Conservation (phyloP, 805 yeast genomes). For the Lipomyces sp. region DNA sequence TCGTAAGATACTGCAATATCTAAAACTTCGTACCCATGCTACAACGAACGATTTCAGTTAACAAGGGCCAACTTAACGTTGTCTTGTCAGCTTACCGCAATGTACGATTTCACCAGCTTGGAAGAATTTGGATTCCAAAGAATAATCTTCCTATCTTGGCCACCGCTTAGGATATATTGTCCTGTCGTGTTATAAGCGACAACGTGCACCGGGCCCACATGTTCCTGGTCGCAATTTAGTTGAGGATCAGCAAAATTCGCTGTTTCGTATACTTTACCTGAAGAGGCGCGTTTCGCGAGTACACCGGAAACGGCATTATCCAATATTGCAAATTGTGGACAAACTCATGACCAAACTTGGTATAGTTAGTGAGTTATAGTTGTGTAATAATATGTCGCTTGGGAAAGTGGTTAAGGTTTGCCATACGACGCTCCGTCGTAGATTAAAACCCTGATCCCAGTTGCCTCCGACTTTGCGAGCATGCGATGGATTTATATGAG, state of each 20-base stretch:
- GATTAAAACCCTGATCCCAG: too few relatives aligned
- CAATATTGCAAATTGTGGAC: not conserved
- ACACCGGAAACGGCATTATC: conserved; percentile 1
- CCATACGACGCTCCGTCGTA: too few relatives aligned
- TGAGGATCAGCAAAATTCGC: not conserved
- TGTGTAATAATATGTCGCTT: too few relatives aligned
- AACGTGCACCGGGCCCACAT: conserved; percentile 40
- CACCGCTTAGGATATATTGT: conserved; percentile 42
- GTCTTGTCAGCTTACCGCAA: conserved; percentile 14
- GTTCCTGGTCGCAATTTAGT: conserved; percentile 17
- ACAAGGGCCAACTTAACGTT: not conserved
- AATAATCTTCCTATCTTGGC: conserved; percentile 41
- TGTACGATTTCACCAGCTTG: conserved; percentile 35
- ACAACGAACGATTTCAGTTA: not conserved
- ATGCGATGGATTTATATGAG: too few relatives aligned
- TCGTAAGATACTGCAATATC: conserved; percentile 41
- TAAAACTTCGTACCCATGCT: conserved; percentile 44
- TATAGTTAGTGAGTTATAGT: too few relatives aligned
- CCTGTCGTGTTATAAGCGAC: conserved; percentile 41
- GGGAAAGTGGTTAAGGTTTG: not conserved
- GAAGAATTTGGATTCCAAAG: conserved; percentile 43
- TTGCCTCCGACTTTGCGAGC: too few relatives aligned
- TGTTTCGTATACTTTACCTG: not conserved
- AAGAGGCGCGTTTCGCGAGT: not conserved
- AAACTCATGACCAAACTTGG: not conserved